phyloP scores from a whole-genome alignment of 352 stramenopile genomes.

The Detonula confervacea region DNA sequence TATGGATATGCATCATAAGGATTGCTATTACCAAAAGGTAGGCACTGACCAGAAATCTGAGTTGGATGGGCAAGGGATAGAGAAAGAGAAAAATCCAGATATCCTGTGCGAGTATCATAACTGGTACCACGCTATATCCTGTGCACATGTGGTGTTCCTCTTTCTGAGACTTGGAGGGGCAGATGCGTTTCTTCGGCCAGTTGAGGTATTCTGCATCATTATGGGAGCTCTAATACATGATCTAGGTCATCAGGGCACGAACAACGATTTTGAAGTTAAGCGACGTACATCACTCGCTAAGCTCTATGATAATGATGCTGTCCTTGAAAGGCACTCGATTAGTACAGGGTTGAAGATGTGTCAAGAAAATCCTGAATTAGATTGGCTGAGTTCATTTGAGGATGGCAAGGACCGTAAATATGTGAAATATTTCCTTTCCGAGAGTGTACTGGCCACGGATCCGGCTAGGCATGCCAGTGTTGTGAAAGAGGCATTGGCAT shows the following conservation, averaged over 20 bases:
- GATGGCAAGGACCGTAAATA: slow-evolving; percentile 86
- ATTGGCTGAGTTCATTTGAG: slow-evolving; percentile 88
- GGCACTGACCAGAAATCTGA: too few species aligned
- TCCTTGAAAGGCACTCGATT: slow-evolving; percentile 88
- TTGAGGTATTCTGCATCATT: slow-evolving; percentile 83
- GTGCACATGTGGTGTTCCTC: slow-evolving; percentile 88
- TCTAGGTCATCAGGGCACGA: slow-evolving; percentile 90
- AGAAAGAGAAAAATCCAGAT: neutral
- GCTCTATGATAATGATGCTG: slow-evolving; percentile 91
- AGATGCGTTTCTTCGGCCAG: slow-evolving; percentile 45
- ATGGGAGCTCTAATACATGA: slow-evolving; percentile 91
- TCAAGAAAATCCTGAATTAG: slow-evolving; percentile 88
- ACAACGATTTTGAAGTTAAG: slow-evolving; percentile 90
- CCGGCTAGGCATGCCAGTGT: slow-evolving; percentile 87
- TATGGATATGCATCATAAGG: slow-evolving; percentile 40
- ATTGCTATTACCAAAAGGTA: slow-evolving; percentile 45
- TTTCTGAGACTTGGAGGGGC: slow-evolving; percentile 85
- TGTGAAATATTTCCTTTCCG: slow-evolving; percentile 89
- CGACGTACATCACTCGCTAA: slow-evolving; percentile 88
- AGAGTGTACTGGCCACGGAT: slow-evolving; percentile 89
- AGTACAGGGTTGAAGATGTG: slow-evolving; percentile 68
- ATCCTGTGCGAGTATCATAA: slow-evolving; percentile 88
- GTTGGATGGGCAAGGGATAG: too few species aligned
- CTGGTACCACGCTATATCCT: slow-evolving; percentile 90
- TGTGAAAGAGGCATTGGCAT: slow-evolving; percentile 41